Base-by-base conservation (phyloP, 495 filamentous ascomycete species). In the Penicillium arizonense region DNA sequence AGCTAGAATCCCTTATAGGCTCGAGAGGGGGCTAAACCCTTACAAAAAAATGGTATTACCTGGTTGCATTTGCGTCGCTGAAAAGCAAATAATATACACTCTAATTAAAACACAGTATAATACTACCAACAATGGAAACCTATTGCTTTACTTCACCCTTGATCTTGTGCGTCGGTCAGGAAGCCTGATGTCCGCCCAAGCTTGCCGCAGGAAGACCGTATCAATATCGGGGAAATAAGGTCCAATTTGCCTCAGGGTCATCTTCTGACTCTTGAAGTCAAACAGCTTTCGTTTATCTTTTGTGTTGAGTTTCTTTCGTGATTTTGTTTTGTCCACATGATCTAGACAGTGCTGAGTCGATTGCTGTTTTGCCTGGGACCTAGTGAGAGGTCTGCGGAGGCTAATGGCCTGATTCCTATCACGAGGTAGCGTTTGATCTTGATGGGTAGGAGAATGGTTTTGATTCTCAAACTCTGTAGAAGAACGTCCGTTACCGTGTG, bases 181-280 rank as follows among this genome's bases (percentile, higher is more conserved):
- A 47, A 20, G 18, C 30, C 36, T 47, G 11, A 47, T 35, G 9
- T 47, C 34, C 45, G 37, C 26, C 45, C 33, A 48, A 28, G n/a
- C 45, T 18, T 48, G 34, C 37, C 34, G 45, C 34, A 48, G 45
- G 20, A 23, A 38, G 5, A 33, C 33, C 32, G 33, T 48, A 38
- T 38, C 34, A 20, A 47, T 4, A 26, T 47, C 32, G 10, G 18
- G 11, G 30, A 47, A 47, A 23, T 47, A 20, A 47, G 30, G 30
- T n/a, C 16, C 34, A 24, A 47, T 26, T 10, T 36, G 20, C 20
- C 44, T 52, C 34, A 51, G 42, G 32, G 47, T 50, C 33, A 24
- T 14, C 41, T 51, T 56, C 35, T 51, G 47, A 11, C 44, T 48
- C 44, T 57, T 52, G 28, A 57, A 23, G 35, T 44, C 48, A 52